Base-by-base conservation (phyloP, 2,329 filamentous ascomycete genomes). In the Basipetospora sp. region DNA sequence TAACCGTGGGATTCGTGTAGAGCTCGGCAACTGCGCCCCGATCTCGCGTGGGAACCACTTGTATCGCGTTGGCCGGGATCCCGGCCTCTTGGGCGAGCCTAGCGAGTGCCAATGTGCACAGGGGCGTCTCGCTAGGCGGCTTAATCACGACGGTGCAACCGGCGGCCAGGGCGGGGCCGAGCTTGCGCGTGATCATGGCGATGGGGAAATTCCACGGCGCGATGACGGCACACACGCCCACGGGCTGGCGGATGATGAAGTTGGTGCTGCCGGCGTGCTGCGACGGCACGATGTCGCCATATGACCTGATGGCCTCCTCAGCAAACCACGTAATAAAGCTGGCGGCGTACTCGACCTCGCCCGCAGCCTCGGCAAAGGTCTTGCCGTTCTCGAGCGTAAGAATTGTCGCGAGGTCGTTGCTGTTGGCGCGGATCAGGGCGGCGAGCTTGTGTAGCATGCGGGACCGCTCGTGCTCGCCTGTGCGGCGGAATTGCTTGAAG, bases 121-220 rank as follows among this genome's bases (percentile, higher is more conserved):
- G 90, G 0, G 88, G 90, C 1, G 90, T 94, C 64, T 96, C 88
- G 34, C 79, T 78, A 2, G 88, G 87, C 13, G 86, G 80, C 58
- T 98, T 98, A 50, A 77, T 78, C 2, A 96, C 87, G 2, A 93
- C 82, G 0, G 88, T 94, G 62, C 88, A 96, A 41, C 90, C 90
- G n/a, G 86, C 87, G 14, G 90, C 90, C 40, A 96, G 67, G 8
- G 81, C 82, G 2, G 83, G 74, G 2, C 71, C 77, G 36, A 77
- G 67, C 55, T 81, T 81, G 42, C 77, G 63, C 5, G 76, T 80
- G 45, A 83, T 74, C 79, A 84, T 84, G 35, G 78, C 78, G 3
- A 77, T 74, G 10, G 80, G 80, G 50, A 92, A 92, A 60, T 93
- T 92, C 85, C 84, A 90, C 40, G 85, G 85, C 8, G 83, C 86